Evolutionary conservation across 352 stramenopile genomes (phyloP).

Genomic region (Globisporangium iwayamae): DNA sequence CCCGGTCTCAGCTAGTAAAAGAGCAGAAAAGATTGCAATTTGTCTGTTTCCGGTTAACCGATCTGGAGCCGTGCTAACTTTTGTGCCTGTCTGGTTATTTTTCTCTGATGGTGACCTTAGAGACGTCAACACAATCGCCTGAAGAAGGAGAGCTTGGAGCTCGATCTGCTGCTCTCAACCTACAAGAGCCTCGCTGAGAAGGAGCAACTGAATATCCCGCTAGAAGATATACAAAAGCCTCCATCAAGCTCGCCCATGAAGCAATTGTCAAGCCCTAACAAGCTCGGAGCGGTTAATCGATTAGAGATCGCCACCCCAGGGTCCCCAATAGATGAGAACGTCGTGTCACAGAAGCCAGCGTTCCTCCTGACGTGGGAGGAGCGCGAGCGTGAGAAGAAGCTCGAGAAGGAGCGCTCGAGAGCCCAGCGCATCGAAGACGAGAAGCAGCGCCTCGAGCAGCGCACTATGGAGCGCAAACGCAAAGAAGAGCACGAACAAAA

Average conservation of each 20-base stretch:
- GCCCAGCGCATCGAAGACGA: slow-evolving; percentile 59
- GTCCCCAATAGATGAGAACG: neutral
- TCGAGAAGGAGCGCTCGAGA: slow-evolving; percentile 60
- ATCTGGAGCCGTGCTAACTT: neutral
- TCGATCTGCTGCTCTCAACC: slow-evolving; percentile 47
- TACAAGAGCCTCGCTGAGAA: slow-evolving; percentile 51
- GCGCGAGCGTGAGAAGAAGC: slow-evolving; percentile 46
- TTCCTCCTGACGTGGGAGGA: slow-evolving; percentile 79
- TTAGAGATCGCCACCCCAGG: neutral
- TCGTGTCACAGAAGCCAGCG: slow-evolving; percentile 32
- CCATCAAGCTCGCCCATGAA: neutral
- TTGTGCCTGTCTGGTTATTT: neutral
- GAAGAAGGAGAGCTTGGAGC: slow-evolving; percentile 46
- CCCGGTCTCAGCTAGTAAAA: slow-evolving; percentile 29
- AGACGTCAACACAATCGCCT: slow-evolving; percentile 36
- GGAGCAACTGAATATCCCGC: slow-evolving; percentile 7
- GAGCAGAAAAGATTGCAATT: neutral
- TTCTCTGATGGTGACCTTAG: slow-evolving; percentile 14
- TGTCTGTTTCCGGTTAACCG: neutral
- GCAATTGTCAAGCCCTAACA: neutral
- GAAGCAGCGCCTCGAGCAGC: slow-evolving; percentile 43
- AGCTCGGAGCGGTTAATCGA: neutral
- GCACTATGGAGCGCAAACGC: slow-evolving; percentile 27
- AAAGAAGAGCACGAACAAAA: slow-evolving; percentile 18
- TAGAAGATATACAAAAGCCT: neutral